Percentiles rank a stretch among this genome's conserved stretches.
These are phyloP conservation scores for Hebeloma cylindrosporum DNA, from an alignment of 768 basidiomycete genomes.

Conservation along the genomic window DNA sequence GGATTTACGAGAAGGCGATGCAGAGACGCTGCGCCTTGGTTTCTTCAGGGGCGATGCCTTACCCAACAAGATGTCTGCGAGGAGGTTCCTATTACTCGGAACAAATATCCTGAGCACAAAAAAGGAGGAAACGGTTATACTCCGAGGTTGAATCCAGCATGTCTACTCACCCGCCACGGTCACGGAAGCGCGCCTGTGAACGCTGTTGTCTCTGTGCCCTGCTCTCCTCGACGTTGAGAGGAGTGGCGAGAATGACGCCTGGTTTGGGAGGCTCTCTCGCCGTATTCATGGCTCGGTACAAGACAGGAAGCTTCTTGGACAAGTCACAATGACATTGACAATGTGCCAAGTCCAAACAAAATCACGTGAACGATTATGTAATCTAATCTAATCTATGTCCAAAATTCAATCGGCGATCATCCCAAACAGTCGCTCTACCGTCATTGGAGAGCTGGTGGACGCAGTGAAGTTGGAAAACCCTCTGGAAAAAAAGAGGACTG, in stretches of 20 bases:
- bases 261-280: slow-evolving; percentile 20
- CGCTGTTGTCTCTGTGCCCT: slow-evolving; percentile 58
- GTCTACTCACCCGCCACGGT: slow-evolving; percentile 58
- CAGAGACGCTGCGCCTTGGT: slow-evolving; percentile 28
- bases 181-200: slow-evolving; percentile 65
- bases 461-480: too few species aligned
- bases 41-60: slow-evolving; percentile 34
- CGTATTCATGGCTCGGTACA: slow-evolving; percentile 11
- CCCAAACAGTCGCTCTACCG: too few species aligned
- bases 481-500: too few species aligned
- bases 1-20: slow-evolving; percentile 32
- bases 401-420: too few species aligned
- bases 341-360: too few species aligned
- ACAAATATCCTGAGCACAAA: slow-evolving; percentile 46
- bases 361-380: too few species aligned
- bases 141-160: background rate
- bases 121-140: background rate
- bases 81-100: slow-evolving; percentile 47
- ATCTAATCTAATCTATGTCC: too few species aligned
- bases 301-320: too few species aligned
- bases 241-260: slow-evolving; percentile 23
- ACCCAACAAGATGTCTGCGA: slow-evolving; percentile 54
- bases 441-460: too few species aligned
- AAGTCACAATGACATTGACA: too few species aligned
- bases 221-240: slow-evolving; percentile 54